These are phyloP conservation scores for Athelia sp. DNA, from an alignment of 1,284 basidiomycete genomes.

Conservation along the genomic window DNA sequence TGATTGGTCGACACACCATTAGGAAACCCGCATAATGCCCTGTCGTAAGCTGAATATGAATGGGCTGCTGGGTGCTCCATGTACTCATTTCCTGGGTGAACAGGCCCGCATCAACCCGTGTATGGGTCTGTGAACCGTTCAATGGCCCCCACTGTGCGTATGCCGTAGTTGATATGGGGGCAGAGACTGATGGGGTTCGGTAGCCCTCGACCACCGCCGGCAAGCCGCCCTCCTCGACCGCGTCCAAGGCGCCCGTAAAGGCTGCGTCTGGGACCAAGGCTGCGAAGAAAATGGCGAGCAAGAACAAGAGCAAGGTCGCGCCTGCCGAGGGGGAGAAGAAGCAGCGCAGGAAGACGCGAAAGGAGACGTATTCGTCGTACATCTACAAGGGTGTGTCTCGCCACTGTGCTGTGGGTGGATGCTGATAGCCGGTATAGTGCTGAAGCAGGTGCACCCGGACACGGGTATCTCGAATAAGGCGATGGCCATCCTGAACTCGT, in stretches of 20 bases:
- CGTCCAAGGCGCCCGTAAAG: conserved; percentile 50
- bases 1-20: too few relatives aligned
- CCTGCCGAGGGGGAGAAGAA: conserved; percentile 49
- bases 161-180: too few relatives aligned
- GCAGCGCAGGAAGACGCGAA: conserved; percentile 54
- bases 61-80: too few relatives aligned
- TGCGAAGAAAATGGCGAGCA: conserved; percentile 48
- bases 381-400: conserved; percentile 55
- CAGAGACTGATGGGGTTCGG: neutral
- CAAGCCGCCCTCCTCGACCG: conserved; percentile 50
- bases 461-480: conserved; percentile 78
- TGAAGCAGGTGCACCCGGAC: conserved; percentile 73
- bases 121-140: too few relatives aligned
- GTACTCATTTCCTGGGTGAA: too few relatives aligned
- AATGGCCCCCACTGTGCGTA: conserved; percentile 14
- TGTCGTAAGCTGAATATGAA: too few relatives aligned
- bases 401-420: too few relatives aligned
- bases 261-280: conserved; percentile 30
- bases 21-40: too few relatives aligned
- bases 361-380: conserved; percentile 68
- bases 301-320: conserved; percentile 29
- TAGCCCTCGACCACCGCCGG: conserved; percentile 46
- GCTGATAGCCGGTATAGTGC: too few relatives aligned
- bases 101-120: neutral
- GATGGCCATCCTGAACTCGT: conserved; percentile 72